Conservation (phyloP, 1,139 yeast genomes). For the Hyphopichia pseudoburtonii region DNA sequence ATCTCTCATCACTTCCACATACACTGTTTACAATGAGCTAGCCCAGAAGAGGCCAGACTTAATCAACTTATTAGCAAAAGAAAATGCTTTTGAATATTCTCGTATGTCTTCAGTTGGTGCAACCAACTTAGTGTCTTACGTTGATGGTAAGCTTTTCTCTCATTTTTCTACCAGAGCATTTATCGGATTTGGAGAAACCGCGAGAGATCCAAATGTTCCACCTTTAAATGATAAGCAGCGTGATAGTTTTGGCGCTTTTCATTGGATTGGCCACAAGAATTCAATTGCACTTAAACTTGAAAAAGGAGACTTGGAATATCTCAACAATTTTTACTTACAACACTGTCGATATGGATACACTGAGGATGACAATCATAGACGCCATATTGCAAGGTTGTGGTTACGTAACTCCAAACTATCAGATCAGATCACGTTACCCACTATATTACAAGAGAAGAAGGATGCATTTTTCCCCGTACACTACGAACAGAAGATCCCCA, state of each 20-base stretch:
- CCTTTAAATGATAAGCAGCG: constrained; percentile 9
- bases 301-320: constrained; percentile 11
- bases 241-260: constrained; percentile 12
- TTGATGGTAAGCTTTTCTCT: constrained; percentile 7
- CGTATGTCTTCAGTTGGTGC: constrained; percentile 8
- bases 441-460: constrained; percentile 6
- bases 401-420: constrained; percentile 11
- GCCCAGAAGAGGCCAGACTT: constrained; percentile 11
- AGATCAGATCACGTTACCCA: constrained; percentile 7
- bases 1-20: constrained; percentile 10
- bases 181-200: constrained; percentile 10
- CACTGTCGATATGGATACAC: constrained; percentile 11
- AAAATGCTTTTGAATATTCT: constrained; percentile 6
- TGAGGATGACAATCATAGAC: constrained; percentile 10
- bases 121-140: constrained; percentile 7
- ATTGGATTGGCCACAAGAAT: constrained; percentile 10
- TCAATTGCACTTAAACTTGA: constrained; percentile 8
- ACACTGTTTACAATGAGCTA: constrained; percentile 10
- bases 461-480: constrained; percentile 9
- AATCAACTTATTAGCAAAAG: constrained; percentile 7
- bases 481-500: constrained; percentile 11
- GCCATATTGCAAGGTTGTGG: constrained; percentile 12
- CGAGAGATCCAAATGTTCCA: constrained; percentile 10
- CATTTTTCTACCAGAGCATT: constrained; percentile 10
- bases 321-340: constrained; percentile 10